Conservation (phyloP, 345 rosid species). For the Moringa oleifera region DNA sequence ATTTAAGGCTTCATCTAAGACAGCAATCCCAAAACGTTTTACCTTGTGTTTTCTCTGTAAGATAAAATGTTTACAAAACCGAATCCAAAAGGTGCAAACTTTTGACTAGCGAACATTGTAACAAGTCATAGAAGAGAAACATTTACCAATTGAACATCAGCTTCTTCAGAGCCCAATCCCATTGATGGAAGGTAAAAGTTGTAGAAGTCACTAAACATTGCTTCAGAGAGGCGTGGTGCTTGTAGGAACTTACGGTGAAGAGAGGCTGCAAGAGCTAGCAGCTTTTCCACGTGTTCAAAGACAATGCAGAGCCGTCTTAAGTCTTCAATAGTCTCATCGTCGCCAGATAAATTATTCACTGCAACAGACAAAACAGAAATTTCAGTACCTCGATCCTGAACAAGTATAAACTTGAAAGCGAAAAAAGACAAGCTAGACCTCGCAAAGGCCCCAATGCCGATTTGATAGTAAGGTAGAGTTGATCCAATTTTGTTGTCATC, state of each 20-base stretch:
- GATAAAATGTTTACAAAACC: not conserved
- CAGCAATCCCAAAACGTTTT: too few relatives aligned
- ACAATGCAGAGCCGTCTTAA: slow-evolving; percentile 49
- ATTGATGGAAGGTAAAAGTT: slow-evolving; percentile 48
- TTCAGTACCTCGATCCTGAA: not conserved
- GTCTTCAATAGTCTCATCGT: slow-evolving; percentile 54
- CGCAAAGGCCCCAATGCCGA: slow-evolving; percentile 60
- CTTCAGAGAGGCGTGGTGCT: slow-evolving; percentile 65
- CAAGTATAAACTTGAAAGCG: not conserved
- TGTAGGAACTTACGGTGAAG: slow-evolving; percentile 78
- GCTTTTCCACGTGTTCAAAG: slow-evolving; percentile 79
- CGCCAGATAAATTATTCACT: slow-evolving; percentile 50
- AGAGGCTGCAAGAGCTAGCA: slow-evolving; percentile 72
- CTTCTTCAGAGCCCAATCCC: slow-evolving; percentile 47
- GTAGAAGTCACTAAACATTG: slow-evolving; percentile 65
- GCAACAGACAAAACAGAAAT: slow-evolving; percentile 22
- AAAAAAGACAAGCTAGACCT: slow-evolving; percentile 31
- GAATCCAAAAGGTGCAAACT: not conserved
- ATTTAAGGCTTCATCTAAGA: not conserved
- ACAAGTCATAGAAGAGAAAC: slow-evolving; percentile 2
- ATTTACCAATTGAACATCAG: slow-evolving; percentile 32
- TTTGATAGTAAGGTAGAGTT: slow-evolving; percentile 59
- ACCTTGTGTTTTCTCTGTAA: not conserved
- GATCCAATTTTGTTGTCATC: slow-evolving; percentile 65
- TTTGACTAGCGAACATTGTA: not conserved